A percentile compares a stretch with the other conserved stretches of the same genome.
These are phyloP conservation scores for Pouteria glomerata DNA, from an alignment of 148 eudicot genomes.

Conservation along the genomic window DNA sequence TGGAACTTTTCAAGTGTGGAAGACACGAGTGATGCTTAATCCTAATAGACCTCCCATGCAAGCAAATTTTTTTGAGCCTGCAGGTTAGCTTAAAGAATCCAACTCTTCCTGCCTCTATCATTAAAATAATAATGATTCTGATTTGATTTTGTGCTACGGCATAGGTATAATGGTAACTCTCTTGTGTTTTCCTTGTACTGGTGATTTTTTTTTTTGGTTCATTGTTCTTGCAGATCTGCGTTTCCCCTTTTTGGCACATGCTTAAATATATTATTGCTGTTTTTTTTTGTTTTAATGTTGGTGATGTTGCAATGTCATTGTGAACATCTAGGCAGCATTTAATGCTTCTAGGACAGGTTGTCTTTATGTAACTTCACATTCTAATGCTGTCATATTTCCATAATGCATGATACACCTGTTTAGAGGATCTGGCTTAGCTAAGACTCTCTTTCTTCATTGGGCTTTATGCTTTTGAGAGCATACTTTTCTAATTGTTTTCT, in stretches of 20 bases:
- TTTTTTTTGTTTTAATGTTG: not conserved
- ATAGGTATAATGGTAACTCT: not conserved
- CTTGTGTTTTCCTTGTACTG: not conserved
- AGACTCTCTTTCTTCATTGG: not conserved
- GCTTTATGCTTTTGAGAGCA: not conserved
- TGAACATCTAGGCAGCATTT: slow-evolving; percentile 1
- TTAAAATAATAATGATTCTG: not conserved
- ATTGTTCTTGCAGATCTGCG: not conserved
- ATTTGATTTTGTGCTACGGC: not conserved
- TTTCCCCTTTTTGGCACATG: not conserved
- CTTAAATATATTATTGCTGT: not conserved
- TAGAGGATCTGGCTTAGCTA: not conserved
- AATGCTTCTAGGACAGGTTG: not conserved
- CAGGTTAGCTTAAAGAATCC: slow-evolving; percentile 54
- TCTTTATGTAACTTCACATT: not conserved
- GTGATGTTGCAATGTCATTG: not conserved
- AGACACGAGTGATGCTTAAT: slow-evolving; percentile 64
- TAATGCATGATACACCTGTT: not conserved
- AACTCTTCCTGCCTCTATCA: slow-evolving; percentile 5
- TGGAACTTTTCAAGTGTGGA: slow-evolving; percentile 94
- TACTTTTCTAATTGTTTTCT: not conserved
- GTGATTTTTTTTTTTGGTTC: not conserved
- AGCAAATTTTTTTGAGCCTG: slow-evolving; percentile 92
- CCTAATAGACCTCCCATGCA: slow-evolving; percentile 81
- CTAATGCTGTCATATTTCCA: not conserved